Percentiles rank a stretch among this genome's conserved stretches.
phyloP scores from a whole-genome alignment of 495 filamentous ascomycete species.

The Staphylotrichum tortipilum region DNA sequence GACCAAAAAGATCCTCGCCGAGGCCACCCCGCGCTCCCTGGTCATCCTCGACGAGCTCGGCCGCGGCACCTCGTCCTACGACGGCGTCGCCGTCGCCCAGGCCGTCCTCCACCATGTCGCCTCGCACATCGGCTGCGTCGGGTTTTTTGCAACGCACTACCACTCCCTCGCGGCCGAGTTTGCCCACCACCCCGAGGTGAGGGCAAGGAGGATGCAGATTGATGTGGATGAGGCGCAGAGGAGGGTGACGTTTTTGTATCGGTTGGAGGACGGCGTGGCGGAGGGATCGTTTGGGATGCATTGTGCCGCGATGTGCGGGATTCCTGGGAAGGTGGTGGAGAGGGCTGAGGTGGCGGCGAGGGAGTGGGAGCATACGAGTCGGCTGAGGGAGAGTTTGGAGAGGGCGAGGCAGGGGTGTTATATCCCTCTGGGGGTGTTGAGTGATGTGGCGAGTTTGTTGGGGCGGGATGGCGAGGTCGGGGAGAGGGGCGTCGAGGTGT shows the following conservation, averaged over 20 bases:
- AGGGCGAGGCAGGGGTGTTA: constrained; percentile 64
- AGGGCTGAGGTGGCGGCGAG: constrained; percentile 81
- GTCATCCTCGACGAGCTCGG: constrained; percentile 98
- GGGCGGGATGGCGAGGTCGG: constrained; percentile 44
- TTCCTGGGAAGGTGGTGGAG: constrained; percentile 72
- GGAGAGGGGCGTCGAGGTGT: constrained; percentile 55
- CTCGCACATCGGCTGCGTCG: constrained; percentile 82
- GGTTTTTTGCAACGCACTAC: constrained; percentile 98
- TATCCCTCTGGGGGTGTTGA: constrained; percentile 80
- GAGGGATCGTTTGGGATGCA: constrained; percentile 99
- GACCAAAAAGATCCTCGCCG: constrained; percentile 95
- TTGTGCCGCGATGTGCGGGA: constrained; percentile 96
- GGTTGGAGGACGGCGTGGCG: constrained; percentile 87
- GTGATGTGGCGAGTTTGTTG: constrained; percentile 80
- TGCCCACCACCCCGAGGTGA: constrained; percentile 75
- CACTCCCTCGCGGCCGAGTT: constrained; percentile 91
- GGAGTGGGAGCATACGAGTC: constrained; percentile 90
- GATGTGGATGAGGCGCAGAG: constrained; percentile 78
- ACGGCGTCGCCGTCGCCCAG: constrained; percentile 93
- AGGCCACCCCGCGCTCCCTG: constrained; percentile 88
- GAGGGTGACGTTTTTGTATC: constrained; percentile 89
- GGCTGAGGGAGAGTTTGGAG: constrained; percentile 81
- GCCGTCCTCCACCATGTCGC: constrained; percentile 93
- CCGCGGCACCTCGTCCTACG: constrained; percentile 87
- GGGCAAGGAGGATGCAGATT: constrained; percentile 83